Conservation (phyloP, 129 eudicot species). For the Erigeron canadensis region DNA sequence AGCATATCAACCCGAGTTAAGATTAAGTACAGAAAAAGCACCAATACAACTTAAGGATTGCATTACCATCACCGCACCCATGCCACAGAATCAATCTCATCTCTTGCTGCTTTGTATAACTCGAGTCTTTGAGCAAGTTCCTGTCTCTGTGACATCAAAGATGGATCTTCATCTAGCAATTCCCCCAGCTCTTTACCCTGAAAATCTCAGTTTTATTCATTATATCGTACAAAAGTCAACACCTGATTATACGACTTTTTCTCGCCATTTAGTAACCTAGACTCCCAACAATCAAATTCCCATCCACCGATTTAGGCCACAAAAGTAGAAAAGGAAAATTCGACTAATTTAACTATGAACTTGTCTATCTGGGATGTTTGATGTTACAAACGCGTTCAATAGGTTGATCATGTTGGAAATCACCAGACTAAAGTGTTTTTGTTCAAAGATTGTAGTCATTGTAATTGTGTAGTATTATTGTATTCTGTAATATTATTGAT, state of each 20-base stretch:
- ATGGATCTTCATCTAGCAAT: conserved; percentile 83
- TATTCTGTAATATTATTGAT: no score
- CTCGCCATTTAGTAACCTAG: not conserved
- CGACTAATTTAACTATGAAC: no score
- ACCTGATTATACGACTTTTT: not conserved
- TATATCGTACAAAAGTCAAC: not conserved
- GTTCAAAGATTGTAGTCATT: no score
- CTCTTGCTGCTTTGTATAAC: conserved; percentile 74
- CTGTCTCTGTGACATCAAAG: conserved; percentile 77
- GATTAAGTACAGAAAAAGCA: not conserved
- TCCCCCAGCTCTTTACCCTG: conserved; percentile 72
- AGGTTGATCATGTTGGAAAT: no score
- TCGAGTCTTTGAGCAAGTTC: conserved; percentile 76
- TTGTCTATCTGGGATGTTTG: no score
- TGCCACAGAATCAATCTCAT: conserved; percentile 73
- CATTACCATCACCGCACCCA: conserved; percentile 49
- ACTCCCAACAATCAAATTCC: not conserved
- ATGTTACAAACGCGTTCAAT: no score
- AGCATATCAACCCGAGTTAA: conserved; percentile 12
- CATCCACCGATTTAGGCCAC: not conserved
- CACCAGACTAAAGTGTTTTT: no score
- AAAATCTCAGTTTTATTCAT: conserved; percentile 16
- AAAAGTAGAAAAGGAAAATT: no score
- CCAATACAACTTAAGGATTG: conserved; percentile 17
- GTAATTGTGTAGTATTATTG: no score